Evolutionary conservation across 257 asterid genomes (phyloP).

Genomic region (Nicotiana undulata): DNA sequence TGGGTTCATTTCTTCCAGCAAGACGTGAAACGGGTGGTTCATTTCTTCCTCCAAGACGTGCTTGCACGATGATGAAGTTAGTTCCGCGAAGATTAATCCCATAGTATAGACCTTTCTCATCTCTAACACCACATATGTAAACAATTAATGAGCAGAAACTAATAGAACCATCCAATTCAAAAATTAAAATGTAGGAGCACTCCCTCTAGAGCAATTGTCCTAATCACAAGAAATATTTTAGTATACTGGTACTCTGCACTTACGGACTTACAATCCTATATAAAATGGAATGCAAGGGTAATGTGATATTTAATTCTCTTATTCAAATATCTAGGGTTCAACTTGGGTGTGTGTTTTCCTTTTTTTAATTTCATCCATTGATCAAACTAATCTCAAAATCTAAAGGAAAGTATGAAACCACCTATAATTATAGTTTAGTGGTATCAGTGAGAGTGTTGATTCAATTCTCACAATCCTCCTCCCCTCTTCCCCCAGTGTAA

Average conservation of each 20-base stretch:
- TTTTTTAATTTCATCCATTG: background rate
- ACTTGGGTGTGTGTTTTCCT: background rate
- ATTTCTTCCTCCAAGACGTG: conserved; percentile 51
- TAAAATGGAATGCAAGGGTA: background rate
- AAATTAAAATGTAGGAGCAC: background rate
- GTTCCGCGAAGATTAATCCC: conserved; percentile 69
- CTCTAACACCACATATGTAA: conserved; percentile 24
- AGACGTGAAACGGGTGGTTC: conserved; percentile 22
- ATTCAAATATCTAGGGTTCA: background rate
- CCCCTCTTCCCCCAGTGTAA: background rate
- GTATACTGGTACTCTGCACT: background rate
- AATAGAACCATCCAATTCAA: background rate
- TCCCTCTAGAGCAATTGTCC: background rate
- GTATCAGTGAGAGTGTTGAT: background rate
- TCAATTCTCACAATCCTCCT: background rate
- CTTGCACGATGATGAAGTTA: conserved; percentile 40
- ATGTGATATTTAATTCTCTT: background rate
- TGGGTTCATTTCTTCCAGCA: conserved; percentile 53
- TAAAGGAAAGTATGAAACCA: background rate
- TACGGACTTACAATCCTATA: background rate
- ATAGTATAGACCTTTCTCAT: conserved; percentile 53
- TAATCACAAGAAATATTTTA: background rate
- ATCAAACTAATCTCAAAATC: background rate
- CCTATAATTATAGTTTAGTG: background rate
- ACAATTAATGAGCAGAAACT: background rate